Percentiles rank a stretch among this genome's conserved stretches.
Conservation (phyloP, 1,139 yeast genomes). For the Pneumocystis canis region DNA sequence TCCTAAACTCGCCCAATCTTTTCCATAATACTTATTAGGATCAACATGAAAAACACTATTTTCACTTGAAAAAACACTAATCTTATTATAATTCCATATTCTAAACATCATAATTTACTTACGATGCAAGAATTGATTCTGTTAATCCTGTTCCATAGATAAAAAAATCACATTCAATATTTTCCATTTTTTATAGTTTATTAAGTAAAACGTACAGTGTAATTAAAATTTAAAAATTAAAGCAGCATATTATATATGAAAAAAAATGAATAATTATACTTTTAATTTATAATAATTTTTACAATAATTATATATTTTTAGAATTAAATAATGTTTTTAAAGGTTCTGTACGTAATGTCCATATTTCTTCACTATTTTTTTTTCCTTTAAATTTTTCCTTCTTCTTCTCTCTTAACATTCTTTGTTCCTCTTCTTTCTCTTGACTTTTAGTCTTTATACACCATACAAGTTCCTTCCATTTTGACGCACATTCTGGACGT, state of each 20-base stretch:
- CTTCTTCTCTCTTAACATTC: slow-evolving; percentile 7
- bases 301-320: background rate
- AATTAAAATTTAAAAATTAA: no score
- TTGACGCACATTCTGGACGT: slow-evolving; percentile 10
- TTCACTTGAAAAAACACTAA: slow-evolving; percentile 65
- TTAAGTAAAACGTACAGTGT: no score
- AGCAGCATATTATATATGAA: background rate
- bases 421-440: slow-evolving; percentile 6
- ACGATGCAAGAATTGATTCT: slow-evolving; percentile 77
- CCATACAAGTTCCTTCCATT: slow-evolving; percentile 13
- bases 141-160: slow-evolving; percentile 85
- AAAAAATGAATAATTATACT: background rate
- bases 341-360: slow-evolving; percentile 8
- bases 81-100: no score
- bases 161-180: slow-evolving; percentile 53
- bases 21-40: slow-evolving; percentile 72
- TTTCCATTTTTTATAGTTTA: background rate
- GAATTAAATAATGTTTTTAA: background rate
- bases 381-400: slow-evolving; percentile 7
- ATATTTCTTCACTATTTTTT: slow-evolving; percentile 13
- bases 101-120: no score
- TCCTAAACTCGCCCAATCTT: slow-evolving; percentile 67
- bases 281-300: background rate
- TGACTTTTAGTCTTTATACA: slow-evolving; percentile 9
- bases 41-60: slow-evolving; percentile 77